These are phyloP conservation scores for Stachybotrys echinatus DNA, from an alignment of 2,329 filamentous ascomycete genomes.

Conservation along the genomic window DNA sequence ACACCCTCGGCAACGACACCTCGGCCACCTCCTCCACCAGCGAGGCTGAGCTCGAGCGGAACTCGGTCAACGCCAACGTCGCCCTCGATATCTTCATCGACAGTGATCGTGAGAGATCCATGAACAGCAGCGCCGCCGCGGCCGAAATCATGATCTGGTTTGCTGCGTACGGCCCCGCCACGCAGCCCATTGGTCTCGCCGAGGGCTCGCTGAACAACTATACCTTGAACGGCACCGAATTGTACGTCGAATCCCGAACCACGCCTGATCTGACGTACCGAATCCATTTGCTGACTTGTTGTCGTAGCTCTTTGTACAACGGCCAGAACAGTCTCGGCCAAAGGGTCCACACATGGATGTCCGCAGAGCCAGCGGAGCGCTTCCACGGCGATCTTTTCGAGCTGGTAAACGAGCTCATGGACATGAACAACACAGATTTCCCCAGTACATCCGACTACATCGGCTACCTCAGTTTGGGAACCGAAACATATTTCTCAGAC, in stretches of 20 bases:
- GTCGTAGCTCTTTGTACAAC: conserved; percentile 32
- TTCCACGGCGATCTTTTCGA: conserved; percentile 43
- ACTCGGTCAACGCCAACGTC: conserved; percentile 47
- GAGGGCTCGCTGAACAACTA: conserved; percentile 24
- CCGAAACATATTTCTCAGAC: conserved; percentile 39
- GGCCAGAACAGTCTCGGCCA: conserved; percentile 34
- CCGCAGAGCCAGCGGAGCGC: conserved; percentile 24
- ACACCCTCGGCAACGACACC: conserved; percentile 37
- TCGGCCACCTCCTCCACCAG: conserved; percentile 24
- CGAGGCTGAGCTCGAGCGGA: conserved; percentile 21
- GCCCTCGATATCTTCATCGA: conserved; percentile 56
- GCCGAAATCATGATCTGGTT: conserved; percentile 57
- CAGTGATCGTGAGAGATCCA: conserved; percentile 30
- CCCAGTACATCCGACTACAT: conserved; percentile 39
- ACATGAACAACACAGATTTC: conserved; percentile 23
- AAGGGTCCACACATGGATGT: conserved; percentile 46
- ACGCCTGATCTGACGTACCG: neutral
- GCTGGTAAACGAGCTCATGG: conserved; percentile 35
- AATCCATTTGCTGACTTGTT: neutral
- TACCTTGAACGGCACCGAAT: conserved; percentile 33
- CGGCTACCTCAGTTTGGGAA: conserved; percentile 46
- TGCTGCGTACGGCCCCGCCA: conserved; percentile 37
- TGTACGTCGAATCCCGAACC: conserved; percentile 26
- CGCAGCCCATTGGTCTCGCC: conserved; percentile 41
- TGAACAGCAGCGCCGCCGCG: conserved; percentile 32